These are phyloP conservation scores for Tanacetum coccineum DNA, from an alignment of 129 eudicot genomes.

Conservation along the genomic window DNA sequence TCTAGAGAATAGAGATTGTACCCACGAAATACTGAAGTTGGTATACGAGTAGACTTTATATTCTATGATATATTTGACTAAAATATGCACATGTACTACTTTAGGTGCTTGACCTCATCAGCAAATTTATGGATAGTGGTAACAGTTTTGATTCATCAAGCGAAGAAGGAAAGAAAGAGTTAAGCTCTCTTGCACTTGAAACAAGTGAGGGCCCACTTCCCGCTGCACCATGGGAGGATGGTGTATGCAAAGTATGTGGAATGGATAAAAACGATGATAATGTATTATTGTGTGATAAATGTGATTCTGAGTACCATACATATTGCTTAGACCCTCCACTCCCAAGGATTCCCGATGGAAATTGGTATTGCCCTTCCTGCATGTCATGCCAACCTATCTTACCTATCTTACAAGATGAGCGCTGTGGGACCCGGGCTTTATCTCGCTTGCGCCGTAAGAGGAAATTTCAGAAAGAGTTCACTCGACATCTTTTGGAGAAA, in stretches of 20 bases:
- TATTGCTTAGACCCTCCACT: slow-evolving; percentile 74
- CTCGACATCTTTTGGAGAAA: slow-evolving; percentile 34
- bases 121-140: slow-evolving; percentile 35
- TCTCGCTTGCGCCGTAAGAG: slow-evolving; percentile 33
- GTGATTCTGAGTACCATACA: slow-evolving; percentile 66
- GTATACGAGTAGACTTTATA: slow-evolving; percentile 6
- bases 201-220: slow-evolving; percentile 61
- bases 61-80: slow-evolving; percentile 7
- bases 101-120: slow-evolving; percentile 69
- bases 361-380: slow-evolving; percentile 75
- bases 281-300: slow-evolving; percentile 60
- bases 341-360: slow-evolving; percentile 58
- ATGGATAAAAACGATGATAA: slow-evolving; percentile 57
- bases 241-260: slow-evolving; percentile 68
- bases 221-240: slow-evolving; percentile 59
- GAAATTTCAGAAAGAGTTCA: slow-evolving; percentile 39
- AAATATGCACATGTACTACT: slow-evolving; percentile 1
- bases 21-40: not conserved
- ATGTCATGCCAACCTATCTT: slow-evolving; percentile 19
- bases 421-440: slow-evolving; percentile 28
- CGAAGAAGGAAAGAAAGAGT: slow-evolving; percentile 57
- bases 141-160: slow-evolving; percentile 24
- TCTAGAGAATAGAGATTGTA: not conserved
- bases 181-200: slow-evolving; percentile 37
- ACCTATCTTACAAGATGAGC: slow-evolving; percentile 25